Evolutionary conservation across 2,329 filamentous ascomycete genomes (phyloP).

Genomic region (Apiospora arundinis): DNA sequence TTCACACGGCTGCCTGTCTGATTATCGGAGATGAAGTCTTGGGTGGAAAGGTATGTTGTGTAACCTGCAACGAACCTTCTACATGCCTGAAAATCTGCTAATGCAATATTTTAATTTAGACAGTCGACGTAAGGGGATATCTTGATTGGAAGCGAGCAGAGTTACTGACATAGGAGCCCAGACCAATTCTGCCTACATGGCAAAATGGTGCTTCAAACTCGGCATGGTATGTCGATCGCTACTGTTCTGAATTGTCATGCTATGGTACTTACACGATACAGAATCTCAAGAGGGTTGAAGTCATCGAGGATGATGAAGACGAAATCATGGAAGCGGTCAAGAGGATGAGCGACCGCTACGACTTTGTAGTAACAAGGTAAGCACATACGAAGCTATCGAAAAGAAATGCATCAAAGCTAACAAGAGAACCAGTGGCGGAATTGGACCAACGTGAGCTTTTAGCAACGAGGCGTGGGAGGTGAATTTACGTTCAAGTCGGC

Average conservation of each 20-base stretch:
- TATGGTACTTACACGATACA: conserved; percentile 37
- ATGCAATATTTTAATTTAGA: conserved; percentile 29
- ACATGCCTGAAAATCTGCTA: not conserved
- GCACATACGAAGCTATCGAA: not conserved
- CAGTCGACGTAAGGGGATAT: conserved; percentile 40
- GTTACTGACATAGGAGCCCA: conserved; percentile 35
- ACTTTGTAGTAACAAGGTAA: conserved; percentile 88
- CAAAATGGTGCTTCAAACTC: conserved; percentile 68
- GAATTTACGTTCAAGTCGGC: not conserved
- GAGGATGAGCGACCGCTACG: conserved; percentile 88
- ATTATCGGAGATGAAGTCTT: conserved; percentile 98
- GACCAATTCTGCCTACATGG: conserved; percentile 70
- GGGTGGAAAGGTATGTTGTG: conserved; percentile 78
- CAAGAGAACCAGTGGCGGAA: conserved; percentile 71
- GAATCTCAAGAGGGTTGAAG: conserved; percentile 85
- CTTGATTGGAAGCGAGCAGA: not conserved
- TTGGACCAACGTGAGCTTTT: conserved; percentile 82
- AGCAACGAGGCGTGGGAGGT: too few relatives aligned
- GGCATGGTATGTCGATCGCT: conserved; percentile 57
- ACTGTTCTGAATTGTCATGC: not conserved
- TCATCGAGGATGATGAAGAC: conserved; percentile 88
- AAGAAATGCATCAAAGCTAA: not conserved
- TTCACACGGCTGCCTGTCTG: conserved; percentile 88
- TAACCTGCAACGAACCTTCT: not conserved
- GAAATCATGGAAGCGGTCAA: conserved; percentile 89